Evolutionary conservation across 2,329 filamentous ascomycete genomes (phyloP), one percentile per base, ranked within the genome.

Genomic region (Fusarium sp.): DNA sequence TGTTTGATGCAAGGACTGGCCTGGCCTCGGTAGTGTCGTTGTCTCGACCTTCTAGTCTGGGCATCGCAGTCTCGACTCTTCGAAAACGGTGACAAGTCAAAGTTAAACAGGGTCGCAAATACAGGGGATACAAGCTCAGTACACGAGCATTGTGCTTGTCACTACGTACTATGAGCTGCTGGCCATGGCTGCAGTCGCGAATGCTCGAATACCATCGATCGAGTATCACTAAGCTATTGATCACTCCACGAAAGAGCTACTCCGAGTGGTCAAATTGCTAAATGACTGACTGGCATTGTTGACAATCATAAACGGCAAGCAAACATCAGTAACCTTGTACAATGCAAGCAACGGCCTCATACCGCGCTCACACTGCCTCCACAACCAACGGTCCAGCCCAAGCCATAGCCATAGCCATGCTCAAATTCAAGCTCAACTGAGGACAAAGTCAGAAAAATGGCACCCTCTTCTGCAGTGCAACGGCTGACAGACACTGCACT

Each of bases 31-130:
- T 68, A 66, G 65, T 66, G 61, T 24, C 52, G 17, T 47, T 55
- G 66, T 52, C 66, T 59, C 48, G 66, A 63, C 60, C 66, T 52
- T 67, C 49, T 70, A 67, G 66, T 61, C 30, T 40, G 26, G 7
- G 35, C 30, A 62, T 37, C 37, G 39, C 61, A 67, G 64, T 67
- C 65, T 58, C 54, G 52, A 63, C 64, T 67, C 53, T 67, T 66
- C 63, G 24, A 67, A 57, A 41, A 48, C 20, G 20, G 40, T 58
- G 53, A 43, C 32, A 66, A 43, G 62, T 17, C 43, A 47, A 52
- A 56, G 56, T 46, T 24, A 58, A 49, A 49, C 62, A 63, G 48
- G 64, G 62, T 26, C 33, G 49, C 22, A 6, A 20, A 22, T 33
- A 57, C 65, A 68, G 66, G 66, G 65, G 47, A 47, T 30, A 13